Conservation (phyloP, 148 eudicot genomes). For the Chenopodium formosanum region DNA sequence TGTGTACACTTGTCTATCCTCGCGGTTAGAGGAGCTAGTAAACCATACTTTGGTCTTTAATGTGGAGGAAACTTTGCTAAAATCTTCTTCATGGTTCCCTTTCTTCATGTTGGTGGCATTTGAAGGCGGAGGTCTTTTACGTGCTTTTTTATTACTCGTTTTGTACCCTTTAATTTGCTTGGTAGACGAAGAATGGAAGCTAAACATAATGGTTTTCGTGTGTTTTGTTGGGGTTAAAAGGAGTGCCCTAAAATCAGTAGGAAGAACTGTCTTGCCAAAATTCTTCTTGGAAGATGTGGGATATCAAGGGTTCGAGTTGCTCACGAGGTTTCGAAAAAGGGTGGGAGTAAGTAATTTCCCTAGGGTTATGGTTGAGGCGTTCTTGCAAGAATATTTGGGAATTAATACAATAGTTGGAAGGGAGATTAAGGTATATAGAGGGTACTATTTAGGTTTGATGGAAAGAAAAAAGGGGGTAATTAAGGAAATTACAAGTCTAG, state of each 20-base stretch:
- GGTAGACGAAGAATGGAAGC: conserved; percentile 7
- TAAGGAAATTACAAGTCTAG: not conserved
- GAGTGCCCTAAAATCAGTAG: not conserved
- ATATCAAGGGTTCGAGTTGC: conserved; percentile 22
- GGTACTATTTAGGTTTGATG: conserved; percentile 22
- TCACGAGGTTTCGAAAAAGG: conserved; percentile 17
- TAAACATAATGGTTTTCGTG: conserved; percentile 27
- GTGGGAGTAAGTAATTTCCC: conserved; percentile 29
- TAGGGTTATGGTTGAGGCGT: conserved; percentile 31
- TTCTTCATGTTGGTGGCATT: conserved; percentile 32
- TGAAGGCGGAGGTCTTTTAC: conserved; percentile 26
- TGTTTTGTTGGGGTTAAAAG: conserved; percentile 27
- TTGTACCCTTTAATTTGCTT: conserved; percentile 24
- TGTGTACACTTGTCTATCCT: too few relatives aligned
- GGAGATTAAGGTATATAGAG: conserved; percentile 22
- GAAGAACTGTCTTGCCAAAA: conserved; percentile 30
- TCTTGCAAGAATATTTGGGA: conserved; percentile 28
- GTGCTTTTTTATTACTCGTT: conserved; percentile 21
- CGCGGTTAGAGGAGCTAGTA: not conserved
- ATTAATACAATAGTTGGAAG: conserved; percentile 23
- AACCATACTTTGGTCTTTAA: conserved; percentile 13
- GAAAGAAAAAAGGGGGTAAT: not conserved
- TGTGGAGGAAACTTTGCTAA: conserved; percentile 20
- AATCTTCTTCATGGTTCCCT: conserved; percentile 22
- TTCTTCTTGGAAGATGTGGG: conserved; percentile 31